Evolutionary conservation across 768 basidiomycete genomes (phyloP), one percentile per base, ranked within the genome.

Genomic region (Saitozyma podzolica): DNA sequence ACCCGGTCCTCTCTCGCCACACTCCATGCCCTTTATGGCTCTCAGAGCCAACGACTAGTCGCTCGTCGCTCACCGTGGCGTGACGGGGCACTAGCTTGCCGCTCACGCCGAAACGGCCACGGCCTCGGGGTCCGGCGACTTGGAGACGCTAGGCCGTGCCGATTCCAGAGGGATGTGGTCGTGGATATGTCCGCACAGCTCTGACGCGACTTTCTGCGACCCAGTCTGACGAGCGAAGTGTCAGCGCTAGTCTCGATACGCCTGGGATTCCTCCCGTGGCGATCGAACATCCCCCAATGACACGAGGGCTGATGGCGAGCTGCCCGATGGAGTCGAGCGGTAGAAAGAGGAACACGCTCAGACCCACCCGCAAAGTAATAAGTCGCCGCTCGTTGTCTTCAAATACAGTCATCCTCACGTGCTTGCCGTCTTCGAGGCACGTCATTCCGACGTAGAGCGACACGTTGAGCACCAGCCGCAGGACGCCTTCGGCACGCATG

Each of bases 401-500:
- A 19, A 70, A 65, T 5, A 78, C 65, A 16, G 67, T 69, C 62
- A 68, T 66, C 16, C 69, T 59, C 19, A 79, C 68, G 61, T 75
- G 68, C 53, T 78, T 77, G 20, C 78, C 80, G 39, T 76, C 74
- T 20, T 77, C 61, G 14, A 71, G 58, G 52, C 69, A 70, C 9
- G 65, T 64, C 74, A 80, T 75, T 0, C 78, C 78, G 17, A 69
- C 65, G 63, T 80, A 81, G 37, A 82, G 69, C 13, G 73, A 67
- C 9, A 77, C 75, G 61, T 82, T 82, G 53, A 82, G 65, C 55
- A 82, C 76, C 16, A 81, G 63, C 2, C 81, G 75, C n/a, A 80
- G 63, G 29, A 81, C 80, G 19, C 80, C 81, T 53, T 82, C 81
- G 9, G 81, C 79, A 14, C 81, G 69, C 81, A 82, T 82, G 29